phyloP scores from a whole-genome alignment of 306 rosid genomes.

The Inga laurina region DNA sequence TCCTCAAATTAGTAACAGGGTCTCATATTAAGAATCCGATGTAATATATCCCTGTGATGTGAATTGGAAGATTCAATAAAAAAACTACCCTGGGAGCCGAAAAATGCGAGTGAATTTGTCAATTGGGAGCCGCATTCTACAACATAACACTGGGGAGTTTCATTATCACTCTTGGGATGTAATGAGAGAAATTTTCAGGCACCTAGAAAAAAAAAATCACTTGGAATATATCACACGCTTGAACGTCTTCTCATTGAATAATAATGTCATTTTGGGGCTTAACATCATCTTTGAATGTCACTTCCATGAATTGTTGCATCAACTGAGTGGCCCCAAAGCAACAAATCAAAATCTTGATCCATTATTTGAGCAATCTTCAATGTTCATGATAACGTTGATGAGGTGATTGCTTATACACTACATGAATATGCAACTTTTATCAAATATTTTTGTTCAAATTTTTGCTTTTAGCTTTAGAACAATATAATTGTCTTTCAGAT shows the following conservation, averaged over 20 bases:
- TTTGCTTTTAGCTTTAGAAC: background rate
- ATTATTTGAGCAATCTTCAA: slow-evolving; percentile 25
- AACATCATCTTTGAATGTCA: slow-evolving; percentile 17
- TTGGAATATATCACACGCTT: background rate
- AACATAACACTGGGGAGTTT: background rate
- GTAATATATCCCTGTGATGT: slow-evolving; percentile 37
- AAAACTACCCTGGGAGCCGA: background rate
- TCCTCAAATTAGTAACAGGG: too few species aligned
- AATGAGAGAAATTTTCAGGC: background rate
- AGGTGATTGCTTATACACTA: slow-evolving; percentile 15
- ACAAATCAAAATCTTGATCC: slow-evolving; percentile 6
- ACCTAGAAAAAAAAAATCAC: background rate
- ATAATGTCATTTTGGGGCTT: background rate
- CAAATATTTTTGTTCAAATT: background rate
- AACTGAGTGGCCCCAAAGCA: background rate
- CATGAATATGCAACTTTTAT: background rate
- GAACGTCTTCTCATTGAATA: background rate
- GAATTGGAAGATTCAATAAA: slow-evolving; percentile 49
- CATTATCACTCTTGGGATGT: background rate
- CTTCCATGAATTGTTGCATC: background rate
- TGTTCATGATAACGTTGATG: slow-evolving; percentile 23
- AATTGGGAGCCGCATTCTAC: slow-evolving; percentile 20
- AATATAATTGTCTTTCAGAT: too few species aligned
- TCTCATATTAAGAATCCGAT: too few species aligned
- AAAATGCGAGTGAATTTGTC: slow-evolving; percentile 32